Evolutionary conservation across 352 stramenopile species (phyloP), one percentile per base, ranked within the genome.

Genomic region (Pythium vanterpoolii): DNA sequence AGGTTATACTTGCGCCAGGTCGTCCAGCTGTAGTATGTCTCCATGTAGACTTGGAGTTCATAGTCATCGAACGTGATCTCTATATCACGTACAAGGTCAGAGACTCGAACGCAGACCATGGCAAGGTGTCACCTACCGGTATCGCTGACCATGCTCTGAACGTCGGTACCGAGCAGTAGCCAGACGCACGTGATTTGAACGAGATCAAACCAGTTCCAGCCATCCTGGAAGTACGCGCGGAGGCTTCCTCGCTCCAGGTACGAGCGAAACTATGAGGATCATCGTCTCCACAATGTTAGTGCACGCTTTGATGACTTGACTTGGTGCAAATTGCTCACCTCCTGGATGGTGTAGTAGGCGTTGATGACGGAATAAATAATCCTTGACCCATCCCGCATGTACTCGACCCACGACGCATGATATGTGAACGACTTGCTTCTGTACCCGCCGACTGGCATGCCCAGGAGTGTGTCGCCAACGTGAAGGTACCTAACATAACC

Each of bases 131-230:
- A 23, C 38, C 26, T 56, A 83, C 75, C 49, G 52, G 66, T 62
- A 40, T 69, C 54, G 31, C 30, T 53, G 39, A 81, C 40, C 24
- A 85, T 69, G 23, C 78, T 69, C 16, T 74, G 47, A 18, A 87
- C 31, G 24, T 93, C 83, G 1, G 74, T 79, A 6, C 69, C 53
- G 18, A 88, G 49, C 5, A 90, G 58, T 26, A 90, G 54, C 83
- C 83, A 90, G 4, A 93, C 76, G 40, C 79, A 89, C 13, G 56
- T 36, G 58, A 93, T 89, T 42, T 88, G 83, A 3, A 93, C 48
- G 18, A 89, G 51, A 44, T 93, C 80, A 42, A 90, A 93, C 65
- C 72, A 86, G 47, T 88, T 93, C 83, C 83, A 93, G 11, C 77
- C 77, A 43, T 93, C 79, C 38, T 73, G 64, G 6, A 90, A 73